Evolutionary conservation across 257 asterid genomes (phyloP).

Genomic region (Voacanga thouarsii): DNA sequence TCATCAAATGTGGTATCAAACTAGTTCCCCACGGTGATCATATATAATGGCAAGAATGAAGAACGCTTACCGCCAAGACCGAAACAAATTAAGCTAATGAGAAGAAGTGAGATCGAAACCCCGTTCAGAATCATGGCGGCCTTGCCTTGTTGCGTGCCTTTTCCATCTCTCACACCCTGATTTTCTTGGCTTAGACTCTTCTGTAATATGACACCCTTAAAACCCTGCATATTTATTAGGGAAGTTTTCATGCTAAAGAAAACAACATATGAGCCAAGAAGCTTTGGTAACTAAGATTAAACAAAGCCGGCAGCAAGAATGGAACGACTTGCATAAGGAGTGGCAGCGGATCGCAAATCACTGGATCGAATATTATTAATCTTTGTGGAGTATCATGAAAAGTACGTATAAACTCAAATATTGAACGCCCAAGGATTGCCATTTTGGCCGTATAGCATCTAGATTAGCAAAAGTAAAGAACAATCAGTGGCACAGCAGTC

Average conservation of each 20-base stretch:
- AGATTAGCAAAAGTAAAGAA: too few species aligned
- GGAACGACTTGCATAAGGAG: neutral
- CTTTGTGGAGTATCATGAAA: too few species aligned
- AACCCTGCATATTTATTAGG: neutral
- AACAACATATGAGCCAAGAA: neutral
- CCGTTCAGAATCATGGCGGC: constrained; percentile 14
- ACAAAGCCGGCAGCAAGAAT: neutral
- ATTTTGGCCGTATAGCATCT: too few species aligned
- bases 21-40: too few species aligned
- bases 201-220: neutral
- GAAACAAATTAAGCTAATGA: constrained; percentile 22
- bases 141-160: constrained; percentile 20
- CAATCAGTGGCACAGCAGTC: too few species aligned
- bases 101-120: constrained; percentile 19
- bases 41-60: too few species aligned
- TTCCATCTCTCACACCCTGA: constrained; percentile 25
- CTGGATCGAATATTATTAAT: too few species aligned
- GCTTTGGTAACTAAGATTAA: neutral
- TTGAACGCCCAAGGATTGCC: too few species aligned
- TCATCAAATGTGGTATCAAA: too few species aligned
- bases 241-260: neutral
- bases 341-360: too few species aligned
- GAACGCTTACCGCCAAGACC: constrained; percentile 17
- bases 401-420: too few species aligned
- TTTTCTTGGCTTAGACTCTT: neutral